Percentiles rank a stretch among this genome's conserved stretches.
phyloP scores from a whole-genome alignment of 352 stramenopile species.

The Pythium chondricola region DNA sequence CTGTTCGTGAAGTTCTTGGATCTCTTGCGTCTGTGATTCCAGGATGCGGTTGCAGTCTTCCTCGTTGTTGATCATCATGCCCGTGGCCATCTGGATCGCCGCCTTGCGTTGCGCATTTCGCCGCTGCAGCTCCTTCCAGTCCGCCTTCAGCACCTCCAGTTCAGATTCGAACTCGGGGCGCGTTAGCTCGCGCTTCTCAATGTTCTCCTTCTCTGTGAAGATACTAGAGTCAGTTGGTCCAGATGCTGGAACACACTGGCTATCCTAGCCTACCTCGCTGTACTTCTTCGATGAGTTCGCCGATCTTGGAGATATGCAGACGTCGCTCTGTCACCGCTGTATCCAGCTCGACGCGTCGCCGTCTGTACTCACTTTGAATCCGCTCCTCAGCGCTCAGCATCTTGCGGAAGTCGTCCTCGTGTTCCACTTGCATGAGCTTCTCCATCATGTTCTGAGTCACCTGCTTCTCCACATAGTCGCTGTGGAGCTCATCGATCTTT shows the following conservation, averaged over 20 bases:
- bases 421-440: conserved; percentile 58
- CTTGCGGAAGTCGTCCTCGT: conserved; percentile 31
- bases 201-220: conserved; percentile 34
- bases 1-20: conserved; percentile 65
- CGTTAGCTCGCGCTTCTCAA: conserved; percentile 33
- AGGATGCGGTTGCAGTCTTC: conserved; percentile 72
- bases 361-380: conserved; percentile 28
- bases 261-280: no score
- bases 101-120: conserved; percentile 68
- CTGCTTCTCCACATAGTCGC: conserved; percentile 54
- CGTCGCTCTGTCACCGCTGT: conserved; percentile 34
- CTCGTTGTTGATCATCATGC: conserved; percentile 72
- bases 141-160: conserved; percentile 36
- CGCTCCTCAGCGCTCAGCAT: conserved; percentile 18
- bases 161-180: conserved; percentile 40
- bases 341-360: conserved; percentile 40
- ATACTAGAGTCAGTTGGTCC: neutral
- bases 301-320: conserved; percentile 31
- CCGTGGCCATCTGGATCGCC: conserved; percentile 58
- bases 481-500: conserved; percentile 35
- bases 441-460: conserved; percentile 69
- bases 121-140: conserved; percentile 71
- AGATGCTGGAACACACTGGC: conserved; percentile 11
- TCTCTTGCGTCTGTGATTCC: conserved; percentile 61
- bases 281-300: conserved; percentile 33